These are phyloP conservation scores for Lepidium sativum DNA, from an alignment of 345 rosid species.

Conservation along the genomic window DNA sequence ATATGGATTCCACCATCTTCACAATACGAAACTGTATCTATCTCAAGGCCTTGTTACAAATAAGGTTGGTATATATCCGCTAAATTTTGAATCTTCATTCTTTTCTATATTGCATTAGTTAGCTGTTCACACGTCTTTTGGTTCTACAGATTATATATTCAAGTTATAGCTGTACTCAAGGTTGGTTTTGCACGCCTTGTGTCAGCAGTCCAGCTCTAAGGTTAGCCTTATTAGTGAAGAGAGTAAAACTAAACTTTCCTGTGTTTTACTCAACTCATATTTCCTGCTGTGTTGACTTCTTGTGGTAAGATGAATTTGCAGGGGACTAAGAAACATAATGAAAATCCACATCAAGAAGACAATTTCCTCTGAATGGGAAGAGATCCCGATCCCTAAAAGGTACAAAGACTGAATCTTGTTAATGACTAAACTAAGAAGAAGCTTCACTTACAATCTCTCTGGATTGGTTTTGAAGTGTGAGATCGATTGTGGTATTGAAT, in stretches of 20 bases:
- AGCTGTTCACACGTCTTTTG: background rate
- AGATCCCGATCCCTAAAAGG: conserved; percentile 71
- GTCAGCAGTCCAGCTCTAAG: conserved; percentile 78
- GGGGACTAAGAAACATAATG: conserved; percentile 83
- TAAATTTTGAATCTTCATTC: background rate
- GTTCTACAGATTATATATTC: conserved; percentile 77
- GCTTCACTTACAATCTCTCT: background rate
- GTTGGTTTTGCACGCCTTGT: conserved; percentile 98
- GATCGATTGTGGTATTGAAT: conserved; percentile 84
- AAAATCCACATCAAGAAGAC: conserved; percentile 70
- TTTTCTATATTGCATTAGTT: background rate
- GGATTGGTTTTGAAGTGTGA: conserved; percentile 43
- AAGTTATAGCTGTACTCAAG: conserved; percentile 83
- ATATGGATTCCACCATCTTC: conserved; percentile 93
- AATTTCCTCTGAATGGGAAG: conserved; percentile 82
- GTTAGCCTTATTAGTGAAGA: conserved; percentile 28
- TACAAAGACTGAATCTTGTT: background rate
- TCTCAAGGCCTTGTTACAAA: conserved; percentile 90
- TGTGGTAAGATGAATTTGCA: conserved; percentile 30
- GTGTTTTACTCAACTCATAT: background rate
- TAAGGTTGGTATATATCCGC: conserved; percentile 45
- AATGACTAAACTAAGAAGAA: background rate
- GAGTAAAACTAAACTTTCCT: background rate
- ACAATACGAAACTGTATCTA: conserved; percentile 79
- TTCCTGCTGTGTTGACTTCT: conserved; percentile 6